Evolutionary conservation across 345 rosid genomes (phyloP), one percentile per base, ranked within the genome.

Genomic region (Camelina laxa): DNA sequence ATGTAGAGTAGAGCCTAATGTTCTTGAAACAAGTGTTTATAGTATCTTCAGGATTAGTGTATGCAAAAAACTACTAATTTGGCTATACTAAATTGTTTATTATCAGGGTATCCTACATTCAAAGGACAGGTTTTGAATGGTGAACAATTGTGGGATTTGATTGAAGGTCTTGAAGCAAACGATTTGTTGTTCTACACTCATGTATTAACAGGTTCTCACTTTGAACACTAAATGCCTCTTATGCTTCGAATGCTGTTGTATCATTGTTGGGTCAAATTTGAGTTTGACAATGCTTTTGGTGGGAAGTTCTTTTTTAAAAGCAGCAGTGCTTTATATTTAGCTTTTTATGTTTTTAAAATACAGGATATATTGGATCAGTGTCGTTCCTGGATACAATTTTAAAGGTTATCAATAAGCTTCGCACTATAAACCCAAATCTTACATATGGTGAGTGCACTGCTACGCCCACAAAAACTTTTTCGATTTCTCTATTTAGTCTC

Each of bases 301-400:
- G 30, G 13, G 20, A 5, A 11, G 1, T 5, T 2, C 45, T 3
- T 5, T 55, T 68, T n/a, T 22, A 5, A 19, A 17, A 11, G 19
- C 33, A 35, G 42, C 19, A 24, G n/a, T 13, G 14, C 19, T 42
- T 51, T 15, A 20, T 54, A n/a, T 55, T 21, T 45, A 31, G 27
- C n/a, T 20, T 17, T 64, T 45, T 63, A 0, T 62, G 10, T n/a
- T 51, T 65, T 35, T 20, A 6, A 53, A 35, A 53, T 83, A 66
- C 87, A 95, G 99, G 99, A 67, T 95, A 95, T 77, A 92, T 95
- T 73, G 99, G 99, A 67, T 95, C 99, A n/a, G 96, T 87, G 76
- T 95, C 99, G 8, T 95, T 95, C 72, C 73, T 95, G 80, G 81
- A 87, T 81, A 82, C 87, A 33, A 70, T 95, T 42, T 82, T 95